Base-by-base conservation (phyloP, 2,329 filamentous ascomycete species). In the Aspergillus thermomutatus region DNA sequence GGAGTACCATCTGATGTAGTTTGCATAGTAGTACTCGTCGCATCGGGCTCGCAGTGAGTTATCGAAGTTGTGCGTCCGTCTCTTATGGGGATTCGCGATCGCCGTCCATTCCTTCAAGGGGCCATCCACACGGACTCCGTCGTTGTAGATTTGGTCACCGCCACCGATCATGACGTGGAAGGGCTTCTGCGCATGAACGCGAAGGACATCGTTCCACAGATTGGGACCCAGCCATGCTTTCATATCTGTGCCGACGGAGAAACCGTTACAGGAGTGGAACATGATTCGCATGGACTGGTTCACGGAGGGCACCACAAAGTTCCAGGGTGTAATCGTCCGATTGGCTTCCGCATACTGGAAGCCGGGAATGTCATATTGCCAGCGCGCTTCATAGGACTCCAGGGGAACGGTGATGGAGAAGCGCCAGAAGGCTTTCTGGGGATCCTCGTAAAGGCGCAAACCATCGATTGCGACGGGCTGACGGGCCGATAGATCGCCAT, bases 101-200 rank as follows among this genome's bases (percentile, higher is more conserved):
- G 79, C 76, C 0, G 85, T 87, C 85, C 85, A 88, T 5, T 76
- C 68, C 65, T 85, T 85, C 60, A 97, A 77, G 1, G 93, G 93
- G 0, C 92, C 93, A 52, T 87, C 80, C 1, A 96, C 91, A 60
- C 93, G 84, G 62, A 97, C 91, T 25, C 90, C 90, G 55, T 87
- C 85, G 62, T 87, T 87, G 74, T 88, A 88, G 63, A 87, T 86
- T 75, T 97, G 93, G 69, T 97, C 93, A 57, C 93, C 93, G 56
- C 93, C 93, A 52, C 93, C 93, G 60, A 97, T 83, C 87, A 88
- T 90, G 62, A 86, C 82, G 66, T 86, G 83, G 70, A 87, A 86
- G 7, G 85, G 84, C 60, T 79, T 79, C 68, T 82, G 69, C 63
- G 79, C 79, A 64, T 88, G 85, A 56, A 83, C 75, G 48, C 85